Conservation (phyloP, 345 rosid species). For the Sonneratia alba region DNA sequence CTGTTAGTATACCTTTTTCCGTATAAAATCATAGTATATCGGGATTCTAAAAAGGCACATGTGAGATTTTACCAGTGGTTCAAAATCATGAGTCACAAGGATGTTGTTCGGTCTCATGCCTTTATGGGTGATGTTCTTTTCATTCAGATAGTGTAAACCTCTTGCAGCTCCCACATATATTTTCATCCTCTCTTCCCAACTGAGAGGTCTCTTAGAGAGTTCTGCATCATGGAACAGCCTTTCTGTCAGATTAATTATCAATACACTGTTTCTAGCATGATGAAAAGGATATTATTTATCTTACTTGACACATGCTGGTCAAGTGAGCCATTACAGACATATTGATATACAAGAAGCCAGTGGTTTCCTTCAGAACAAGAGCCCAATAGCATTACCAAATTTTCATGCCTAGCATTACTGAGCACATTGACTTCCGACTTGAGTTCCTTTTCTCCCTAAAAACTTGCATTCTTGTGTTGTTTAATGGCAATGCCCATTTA, state of each 20-base stretch:
- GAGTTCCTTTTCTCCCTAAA: slow-evolving; percentile 61
- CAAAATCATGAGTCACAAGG: slow-evolving; percentile 51
- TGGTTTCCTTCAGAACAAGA: slow-evolving; percentile 49
- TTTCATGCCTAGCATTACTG: slow-evolving; percentile 48
- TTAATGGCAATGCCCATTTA: slow-evolving; percentile 49
- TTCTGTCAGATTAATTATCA: background rate
- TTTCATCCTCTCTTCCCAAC: slow-evolving; percentile 51
- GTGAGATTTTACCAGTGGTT: slow-evolving; percentile 36
- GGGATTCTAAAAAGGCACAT: background rate
- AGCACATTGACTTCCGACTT: slow-evolving; percentile 53
- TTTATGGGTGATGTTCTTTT: slow-evolving; percentile 48
- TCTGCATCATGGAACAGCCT: slow-evolving; percentile 25
- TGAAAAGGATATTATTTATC: background rate
- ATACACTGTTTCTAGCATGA: background rate
- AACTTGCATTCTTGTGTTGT: slow-evolving; percentile 42
- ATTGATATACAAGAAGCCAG: slow-evolving; percentile 55
- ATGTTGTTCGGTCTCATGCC: slow-evolving; percentile 62
- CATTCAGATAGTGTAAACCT: slow-evolving; percentile 50
- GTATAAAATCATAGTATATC: background rate
- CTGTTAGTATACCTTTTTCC: background rate
- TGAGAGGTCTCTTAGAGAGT: slow-evolving; percentile 30
- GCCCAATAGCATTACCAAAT: slow-evolving; percentile 51
- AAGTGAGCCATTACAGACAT: slow-evolving; percentile 48
- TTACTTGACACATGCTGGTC: slow-evolving; percentile 60
- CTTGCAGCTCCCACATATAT: slow-evolving; percentile 51